Evolutionary conservation across 371 early-diverging fungal species (phyloP).

Genomic region (Phascolomyces articulosus): DNA sequence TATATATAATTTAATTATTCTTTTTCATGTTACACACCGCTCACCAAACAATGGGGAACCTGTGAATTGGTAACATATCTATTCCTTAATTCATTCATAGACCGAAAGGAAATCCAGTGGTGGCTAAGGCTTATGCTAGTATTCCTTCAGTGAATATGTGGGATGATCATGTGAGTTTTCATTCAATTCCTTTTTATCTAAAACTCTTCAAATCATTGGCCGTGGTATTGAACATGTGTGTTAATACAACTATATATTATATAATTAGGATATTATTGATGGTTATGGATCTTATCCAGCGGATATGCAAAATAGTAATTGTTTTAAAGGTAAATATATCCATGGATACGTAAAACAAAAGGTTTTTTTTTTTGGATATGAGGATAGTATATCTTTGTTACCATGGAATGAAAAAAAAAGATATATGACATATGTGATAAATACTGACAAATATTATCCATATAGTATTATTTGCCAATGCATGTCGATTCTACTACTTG

Average conservation of each 20-base stretch:
- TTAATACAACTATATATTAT: background rate
- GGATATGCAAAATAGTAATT: slow-evolving; percentile 62
- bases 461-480: slow-evolving; percentile 46
- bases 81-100: no score
- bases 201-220: no score
- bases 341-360: no score
- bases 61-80: no score
- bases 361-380: no score
- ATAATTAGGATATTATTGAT: slow-evolving; percentile 63
- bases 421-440: background rate
- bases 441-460: no score
- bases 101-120: slow-evolving; percentile 41
- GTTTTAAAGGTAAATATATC: slow-evolving; percentile 36
- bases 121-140: slow-evolving; percentile 63
- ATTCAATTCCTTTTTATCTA: background rate
- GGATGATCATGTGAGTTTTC: slow-evolving; percentile 74
- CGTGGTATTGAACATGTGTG: background rate
- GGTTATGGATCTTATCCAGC: slow-evolving; percentile 88
- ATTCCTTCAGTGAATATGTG: slow-evolving; percentile 80
- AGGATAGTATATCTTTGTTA: no score
- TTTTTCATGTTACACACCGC: no score
- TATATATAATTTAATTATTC: no score
- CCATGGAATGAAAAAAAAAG: background rate
- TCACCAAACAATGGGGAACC: no score
- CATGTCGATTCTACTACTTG: slow-evolving; percentile 77